Percentiles rank a stretch among this genome's conserved stretches.
Evolutionary conservation across 2,329 filamentous ascomycete genomes (phyloP).

Genomic region (Metarhizium robertsii): DNA sequence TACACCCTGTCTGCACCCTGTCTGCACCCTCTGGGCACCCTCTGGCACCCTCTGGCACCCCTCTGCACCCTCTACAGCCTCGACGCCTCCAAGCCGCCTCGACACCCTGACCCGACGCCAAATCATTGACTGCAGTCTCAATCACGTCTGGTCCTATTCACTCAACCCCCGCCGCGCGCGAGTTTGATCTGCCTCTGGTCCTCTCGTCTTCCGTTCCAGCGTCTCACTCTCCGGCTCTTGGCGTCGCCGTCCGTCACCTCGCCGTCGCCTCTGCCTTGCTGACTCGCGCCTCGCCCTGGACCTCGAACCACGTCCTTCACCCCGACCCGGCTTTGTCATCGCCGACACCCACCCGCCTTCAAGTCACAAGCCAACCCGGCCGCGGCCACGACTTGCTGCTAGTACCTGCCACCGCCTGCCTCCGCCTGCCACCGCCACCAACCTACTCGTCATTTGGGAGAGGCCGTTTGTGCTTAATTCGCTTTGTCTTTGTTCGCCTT

Average conservation of each 20-base stretch:
- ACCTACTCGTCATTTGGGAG: no score
- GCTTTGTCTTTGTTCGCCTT: neutral
- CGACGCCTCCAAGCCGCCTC: neutral
- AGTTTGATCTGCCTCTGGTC: no score
- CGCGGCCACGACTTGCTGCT: neutral
- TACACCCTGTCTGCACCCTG: no score
- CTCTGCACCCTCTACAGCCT: no score
- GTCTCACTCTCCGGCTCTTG: neutral
- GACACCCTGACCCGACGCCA: neutral
- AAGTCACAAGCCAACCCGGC: neutral
- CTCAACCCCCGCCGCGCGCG: no score
- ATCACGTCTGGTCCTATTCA: no score
- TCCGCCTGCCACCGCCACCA: neutral
- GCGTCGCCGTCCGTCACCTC: neutral
- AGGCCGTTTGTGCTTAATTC: no score
- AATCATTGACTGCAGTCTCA: no score
- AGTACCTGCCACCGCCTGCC: no score
- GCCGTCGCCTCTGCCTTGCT: no score
- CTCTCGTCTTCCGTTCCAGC: neutral
- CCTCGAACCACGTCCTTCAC: neutral
- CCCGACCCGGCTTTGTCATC: conserved; percentile 4
- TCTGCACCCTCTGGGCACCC: no score
- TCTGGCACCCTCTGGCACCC: no score
- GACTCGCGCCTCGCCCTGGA: neutral
- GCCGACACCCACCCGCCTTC: neutral